Evolutionary conservation across 805 yeast species (phyloP).

Genomic region (Candida sphagnicola): DNA sequence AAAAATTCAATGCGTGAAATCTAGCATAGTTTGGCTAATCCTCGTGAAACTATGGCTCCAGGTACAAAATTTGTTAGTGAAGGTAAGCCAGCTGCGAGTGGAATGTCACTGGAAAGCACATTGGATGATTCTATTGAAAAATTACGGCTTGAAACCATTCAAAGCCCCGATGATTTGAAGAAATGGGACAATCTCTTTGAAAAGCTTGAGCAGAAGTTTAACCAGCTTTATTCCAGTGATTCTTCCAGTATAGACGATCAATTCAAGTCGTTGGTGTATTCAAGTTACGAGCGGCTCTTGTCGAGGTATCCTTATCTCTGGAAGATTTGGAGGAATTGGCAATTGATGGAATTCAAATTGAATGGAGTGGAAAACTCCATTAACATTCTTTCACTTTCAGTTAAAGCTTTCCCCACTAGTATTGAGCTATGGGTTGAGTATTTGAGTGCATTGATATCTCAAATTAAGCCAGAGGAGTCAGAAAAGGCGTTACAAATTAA

Average conservation of each 20-base stretch:
- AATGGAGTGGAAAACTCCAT: conserved; percentile 53
- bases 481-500: conserved; percentile 12
- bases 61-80: background rate
- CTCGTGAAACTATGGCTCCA: background rate
- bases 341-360: conserved; percentile 51
- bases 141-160: conserved; percentile 5
- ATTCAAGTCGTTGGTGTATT: conserved; percentile 15
- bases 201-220: conserved; percentile 19
- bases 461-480: conserved; percentile 27
- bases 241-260: conserved; percentile 9
- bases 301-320: conserved; percentile 52
- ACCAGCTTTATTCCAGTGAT: conserved; percentile 10
- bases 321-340: conserved; percentile 63
- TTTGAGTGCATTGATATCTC: conserved; percentile 46
- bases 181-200: conserved; percentile 39
- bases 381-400: conserved; percentile 39
- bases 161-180: conserved; percentile 27
- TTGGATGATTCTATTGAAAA: conserved; percentile 2
- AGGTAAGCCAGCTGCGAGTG: background rate
- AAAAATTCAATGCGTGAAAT: background rate
- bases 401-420: conserved; percentile 51
- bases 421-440: conserved; percentile 71
- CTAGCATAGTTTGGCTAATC: background rate
- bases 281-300: conserved; percentile 33
- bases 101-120: background rate